Percentiles rank a stretch among this genome's conserved stretches.
Conservation (phyloP, 257 asterid genomes). For the Catharanthus roseus region DNA sequence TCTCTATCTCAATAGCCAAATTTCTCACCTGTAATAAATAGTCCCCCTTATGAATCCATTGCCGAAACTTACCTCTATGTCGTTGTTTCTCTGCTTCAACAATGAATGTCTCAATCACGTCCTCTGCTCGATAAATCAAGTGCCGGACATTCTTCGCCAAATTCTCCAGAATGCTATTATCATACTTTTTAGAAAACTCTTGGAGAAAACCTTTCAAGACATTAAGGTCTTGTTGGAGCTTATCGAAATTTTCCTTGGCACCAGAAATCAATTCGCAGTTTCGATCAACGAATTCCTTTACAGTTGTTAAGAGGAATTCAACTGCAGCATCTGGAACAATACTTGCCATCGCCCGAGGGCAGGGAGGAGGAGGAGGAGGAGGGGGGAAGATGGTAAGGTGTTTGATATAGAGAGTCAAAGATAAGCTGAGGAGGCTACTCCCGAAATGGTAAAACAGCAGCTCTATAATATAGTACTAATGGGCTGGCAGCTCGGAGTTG, state of each 20-base stretch:
- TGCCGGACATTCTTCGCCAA: constrained; percentile 14
- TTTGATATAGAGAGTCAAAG: too few species aligned
- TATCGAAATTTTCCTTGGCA: neutral
- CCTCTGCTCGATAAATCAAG: constrained; percentile 25
- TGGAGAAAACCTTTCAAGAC: neutral
- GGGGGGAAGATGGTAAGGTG: too few species aligned
- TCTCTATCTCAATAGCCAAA: neutral
- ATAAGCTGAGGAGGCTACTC: too few species aligned
- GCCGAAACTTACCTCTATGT: neutral
- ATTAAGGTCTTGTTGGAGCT: neutral
- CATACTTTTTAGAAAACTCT: neutral
- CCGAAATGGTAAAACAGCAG: too few species aligned
- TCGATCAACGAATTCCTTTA: neutral
- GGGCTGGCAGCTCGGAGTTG: too few species aligned
- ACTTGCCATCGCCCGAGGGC: neutral
- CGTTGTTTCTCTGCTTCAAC: constrained; percentile 14
- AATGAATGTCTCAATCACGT: constrained; percentile 25
- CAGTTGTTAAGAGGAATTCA: neutral
- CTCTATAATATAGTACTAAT: too few species aligned
- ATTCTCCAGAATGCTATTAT: neutral
- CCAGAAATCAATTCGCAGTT: neutral
- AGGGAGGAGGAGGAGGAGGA: too few species aligned
- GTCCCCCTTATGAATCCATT: neutral
- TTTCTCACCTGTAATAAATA: neutral
- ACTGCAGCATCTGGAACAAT: neutral